These are phyloP conservation scores for Pseudogymnoascus sp. DNA, from an alignment of 2,329 filamentous ascomycete genomes.

Conservation along the genomic window DNA sequence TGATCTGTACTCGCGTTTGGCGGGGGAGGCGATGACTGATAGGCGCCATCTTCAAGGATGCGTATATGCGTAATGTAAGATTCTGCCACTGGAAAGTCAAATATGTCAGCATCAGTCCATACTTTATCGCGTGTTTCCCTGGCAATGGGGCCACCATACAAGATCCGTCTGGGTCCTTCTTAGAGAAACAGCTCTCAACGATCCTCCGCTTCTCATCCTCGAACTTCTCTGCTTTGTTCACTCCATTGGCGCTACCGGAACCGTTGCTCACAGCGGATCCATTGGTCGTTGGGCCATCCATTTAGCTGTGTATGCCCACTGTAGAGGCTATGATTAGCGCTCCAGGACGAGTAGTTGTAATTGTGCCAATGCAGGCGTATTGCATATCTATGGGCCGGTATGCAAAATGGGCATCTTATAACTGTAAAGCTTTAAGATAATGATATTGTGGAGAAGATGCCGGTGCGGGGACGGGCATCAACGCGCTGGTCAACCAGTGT, in stretches of 20 bases:
- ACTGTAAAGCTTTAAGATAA: slow-evolving; percentile 1
- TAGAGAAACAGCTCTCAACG: slow-evolving; percentile 87
- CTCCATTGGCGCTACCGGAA: slow-evolving; percentile 17
- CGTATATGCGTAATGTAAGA: slow-evolving; percentile 97
- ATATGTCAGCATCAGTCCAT: slow-evolving; percentile 19
- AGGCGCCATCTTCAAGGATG: slow-evolving; percentile 75
- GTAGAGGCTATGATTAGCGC: background rate
- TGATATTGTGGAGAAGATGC: background rate
- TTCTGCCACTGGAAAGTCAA: slow-evolving; percentile 54
- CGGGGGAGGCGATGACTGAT: slow-evolving; percentile 77
- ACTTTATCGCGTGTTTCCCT: background rate
- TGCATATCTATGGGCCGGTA: slow-evolving; percentile 3
- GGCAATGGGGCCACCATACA: slow-evolving; percentile 45
- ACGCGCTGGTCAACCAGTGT: slow-evolving; percentile 1
- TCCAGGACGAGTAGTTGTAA: background rate
- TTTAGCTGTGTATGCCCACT: slow-evolving; percentile 22
- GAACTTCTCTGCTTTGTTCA: slow-evolving; percentile 59
- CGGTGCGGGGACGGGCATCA: background rate
- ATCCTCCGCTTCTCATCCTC: slow-evolving; percentile 96
- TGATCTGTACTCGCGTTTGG: slow-evolving; percentile 62
- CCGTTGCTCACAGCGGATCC: slow-evolving; percentile 26
- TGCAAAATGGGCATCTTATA: slow-evolving; percentile 5
- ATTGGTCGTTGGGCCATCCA: slow-evolving; percentile 27
- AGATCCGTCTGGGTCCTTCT: slow-evolving; percentile 78
- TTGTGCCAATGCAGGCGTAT: slow-evolving; percentile 5